Evolutionary conservation across 2,329 filamentous ascomycete genomes (phyloP).

Genomic region (Pleoardoris graminearum): DNA sequence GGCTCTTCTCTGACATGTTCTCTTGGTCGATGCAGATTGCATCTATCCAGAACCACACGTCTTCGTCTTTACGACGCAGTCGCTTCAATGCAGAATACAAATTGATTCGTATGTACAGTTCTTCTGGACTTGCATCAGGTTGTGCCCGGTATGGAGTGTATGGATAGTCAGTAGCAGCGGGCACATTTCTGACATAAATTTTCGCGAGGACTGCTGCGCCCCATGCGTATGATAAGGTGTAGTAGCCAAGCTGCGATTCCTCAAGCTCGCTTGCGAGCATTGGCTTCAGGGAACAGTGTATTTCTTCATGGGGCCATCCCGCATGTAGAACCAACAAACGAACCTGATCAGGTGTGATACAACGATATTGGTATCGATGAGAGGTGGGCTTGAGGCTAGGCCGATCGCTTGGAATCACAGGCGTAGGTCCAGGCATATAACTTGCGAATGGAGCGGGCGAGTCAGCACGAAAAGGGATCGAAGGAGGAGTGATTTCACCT

Average conservation of each 20-base stretch:
- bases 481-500: neutral
- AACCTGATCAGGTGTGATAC: neutral
- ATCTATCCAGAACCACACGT: conserved; percentile 12
- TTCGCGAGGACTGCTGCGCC: neutral
- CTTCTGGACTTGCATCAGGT: neutral
- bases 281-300: neutral
- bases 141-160: neutral
- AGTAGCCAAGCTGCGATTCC: neutral
- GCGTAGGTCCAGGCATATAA: neutral
- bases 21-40: conserved; percentile 11
- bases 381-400: neutral
- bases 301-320: neutral
- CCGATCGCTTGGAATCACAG: neutral
- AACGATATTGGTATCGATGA: neutral
- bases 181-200: neutral
- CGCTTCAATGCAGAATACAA: neutral
- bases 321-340: neutral
- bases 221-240: neutral
- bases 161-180: neutral
- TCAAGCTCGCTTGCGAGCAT: neutral
- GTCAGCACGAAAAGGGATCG: neutral
- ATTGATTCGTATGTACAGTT: neutral
- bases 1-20: neutral
- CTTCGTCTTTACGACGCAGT: neutral
- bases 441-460: neutral